These are phyloP conservation scores for Acacia crassicarpa DNA, from an alignment of 306 rosid genomes.

Conservation along the genomic window DNA sequence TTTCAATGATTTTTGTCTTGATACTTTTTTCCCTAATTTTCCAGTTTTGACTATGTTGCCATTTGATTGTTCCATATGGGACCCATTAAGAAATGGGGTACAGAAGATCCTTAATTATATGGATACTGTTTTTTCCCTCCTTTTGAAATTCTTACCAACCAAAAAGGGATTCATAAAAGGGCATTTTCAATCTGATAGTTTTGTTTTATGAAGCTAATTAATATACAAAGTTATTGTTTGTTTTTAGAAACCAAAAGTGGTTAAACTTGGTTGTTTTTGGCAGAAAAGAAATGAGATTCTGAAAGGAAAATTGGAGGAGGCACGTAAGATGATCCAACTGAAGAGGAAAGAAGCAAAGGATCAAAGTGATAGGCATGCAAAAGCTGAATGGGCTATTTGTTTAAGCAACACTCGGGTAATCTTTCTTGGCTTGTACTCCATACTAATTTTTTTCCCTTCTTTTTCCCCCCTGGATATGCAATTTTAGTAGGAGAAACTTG, in stretches of 20 bases:
- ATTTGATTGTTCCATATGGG: slow-evolving; percentile 7
- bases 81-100: slow-evolving; percentile 10
- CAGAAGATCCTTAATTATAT: not conserved
- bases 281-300: slow-evolving; percentile 58
- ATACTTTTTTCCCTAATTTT: not conserved
- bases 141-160: not conserved
- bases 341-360: slow-evolving; percentile 59
- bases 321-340: slow-evolving; percentile 40
- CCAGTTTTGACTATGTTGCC: slow-evolving; percentile 27
- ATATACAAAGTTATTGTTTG: not conserved
- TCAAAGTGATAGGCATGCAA: slow-evolving; percentile 43
- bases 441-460: no score
- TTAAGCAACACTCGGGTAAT: slow-evolving; percentile 62
- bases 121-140: slow-evolving; percentile 21
- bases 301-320: slow-evolving; percentile 45
- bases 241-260: not conserved
- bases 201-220: not conserved
- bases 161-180: not conserved
- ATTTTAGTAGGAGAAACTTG: no score
- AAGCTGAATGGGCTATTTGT: slow-evolving; percentile 75
- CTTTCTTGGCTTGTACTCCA: no score
- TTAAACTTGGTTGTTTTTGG: not conserved
- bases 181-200: not conserved
- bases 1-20: not conserved
- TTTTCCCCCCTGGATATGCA: no score